Evolutionary conservation across 257 asterid genomes (phyloP).

Genomic region (Hygrophila difformis): DNA sequence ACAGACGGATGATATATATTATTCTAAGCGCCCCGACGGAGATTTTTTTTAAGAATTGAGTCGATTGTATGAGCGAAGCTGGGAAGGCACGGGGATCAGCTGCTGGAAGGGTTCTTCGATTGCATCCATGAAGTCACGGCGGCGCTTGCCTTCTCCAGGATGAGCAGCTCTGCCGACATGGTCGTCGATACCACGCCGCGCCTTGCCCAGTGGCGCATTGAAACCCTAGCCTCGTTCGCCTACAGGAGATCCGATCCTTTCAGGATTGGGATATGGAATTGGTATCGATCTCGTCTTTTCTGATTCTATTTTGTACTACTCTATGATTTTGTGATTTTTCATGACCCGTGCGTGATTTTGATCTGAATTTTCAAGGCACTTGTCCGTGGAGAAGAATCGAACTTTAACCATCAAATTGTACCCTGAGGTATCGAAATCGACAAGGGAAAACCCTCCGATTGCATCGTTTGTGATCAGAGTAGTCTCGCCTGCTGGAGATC

Average conservation of each 20-base stretch:
- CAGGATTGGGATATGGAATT: constrained; percentile 83
- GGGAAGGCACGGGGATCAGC: constrained; percentile 89
- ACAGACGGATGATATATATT: too few relatives aligned
- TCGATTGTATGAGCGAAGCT: too few relatives aligned
- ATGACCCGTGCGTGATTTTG: too few relatives aligned
- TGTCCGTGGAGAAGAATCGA: constrained; percentile 82
- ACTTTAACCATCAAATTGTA: constrained; percentile 51
- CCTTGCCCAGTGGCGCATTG: constrained; percentile 97
- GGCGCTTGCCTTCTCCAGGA: constrained; percentile 62
- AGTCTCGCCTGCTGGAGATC: constrained; percentile 69
- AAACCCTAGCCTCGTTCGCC: constrained; percentile 60
- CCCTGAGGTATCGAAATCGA: constrained; percentile 66
- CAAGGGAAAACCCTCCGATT: constrained; percentile 77
- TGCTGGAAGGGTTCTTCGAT: constrained; percentile 64
- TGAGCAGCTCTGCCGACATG: constrained; percentile 84
- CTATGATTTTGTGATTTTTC: too few relatives aligned
- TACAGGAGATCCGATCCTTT: constrained; percentile 92
- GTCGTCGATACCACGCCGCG: constrained; percentile 93
- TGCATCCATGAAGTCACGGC: constrained; percentile 84
- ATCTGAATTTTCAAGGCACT: constrained; percentile 87
- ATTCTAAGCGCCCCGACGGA: too few relatives aligned
- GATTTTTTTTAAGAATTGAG: too few relatives aligned
- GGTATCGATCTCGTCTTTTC: constrained; percentile 32
- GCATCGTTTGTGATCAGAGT: constrained; percentile 71
- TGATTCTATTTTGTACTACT: background rate